A percentile compares a stretch with the other conserved stretches of the same genome.
These are phyloP conservation scores for Decorospora gaudefroyi DNA, from an alignment of 2,329 filamentous ascomycete genomes.

Conservation along the genomic window DNA sequence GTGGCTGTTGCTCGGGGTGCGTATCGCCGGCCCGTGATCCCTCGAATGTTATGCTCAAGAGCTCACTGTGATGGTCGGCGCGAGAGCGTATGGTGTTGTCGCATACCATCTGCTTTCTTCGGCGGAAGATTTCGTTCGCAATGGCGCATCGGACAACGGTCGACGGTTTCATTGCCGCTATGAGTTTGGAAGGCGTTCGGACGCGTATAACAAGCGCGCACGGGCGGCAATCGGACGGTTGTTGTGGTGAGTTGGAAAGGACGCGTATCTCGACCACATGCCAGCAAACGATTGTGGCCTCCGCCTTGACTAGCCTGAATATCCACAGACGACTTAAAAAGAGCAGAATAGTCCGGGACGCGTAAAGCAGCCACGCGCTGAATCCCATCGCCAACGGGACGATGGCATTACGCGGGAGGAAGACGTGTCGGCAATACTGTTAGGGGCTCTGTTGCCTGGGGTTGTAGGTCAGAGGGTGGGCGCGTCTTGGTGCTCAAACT, in stretches of 20 bases:
- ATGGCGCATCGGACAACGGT: constrained; percentile 15
- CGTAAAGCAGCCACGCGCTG: constrained; percentile 13
- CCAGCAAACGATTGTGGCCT: constrained; percentile 11
- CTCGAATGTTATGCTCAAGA: constrained; percentile 5
- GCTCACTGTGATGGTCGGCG: constrained; percentile 6
- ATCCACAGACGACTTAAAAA: constrained; percentile 10
- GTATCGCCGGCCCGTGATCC: background rate
- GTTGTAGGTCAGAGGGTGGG: too few relatives aligned
- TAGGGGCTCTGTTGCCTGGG: background rate
- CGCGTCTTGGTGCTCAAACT: background rate
- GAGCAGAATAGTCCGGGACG: constrained; percentile 1
- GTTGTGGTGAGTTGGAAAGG: constrained; percentile 13
- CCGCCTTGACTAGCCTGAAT: constrained; percentile 12
- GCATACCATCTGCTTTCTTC: constrained; percentile 11
- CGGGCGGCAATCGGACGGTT: constrained; percentile 2
- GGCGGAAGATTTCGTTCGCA: constrained; percentile 20
- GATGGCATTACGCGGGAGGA: constrained; percentile 8
- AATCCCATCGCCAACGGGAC: constrained; percentile 12
- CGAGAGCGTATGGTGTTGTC: background rate
- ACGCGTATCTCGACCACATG: constrained; percentile 17
- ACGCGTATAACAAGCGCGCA: constrained; percentile 8
- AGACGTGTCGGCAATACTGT: background rate
- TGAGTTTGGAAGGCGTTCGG: constrained; percentile 3
- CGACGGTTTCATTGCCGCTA: constrained; percentile 19
- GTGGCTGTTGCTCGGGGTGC: background rate